Percentiles rank a stretch among this genome's conserved stretches.
These are phyloP conservation scores for Hypoxylon crocopeplum DNA, from an alignment of 495 filamentous ascomycete genomes.

Conservation along the genomic window DNA sequence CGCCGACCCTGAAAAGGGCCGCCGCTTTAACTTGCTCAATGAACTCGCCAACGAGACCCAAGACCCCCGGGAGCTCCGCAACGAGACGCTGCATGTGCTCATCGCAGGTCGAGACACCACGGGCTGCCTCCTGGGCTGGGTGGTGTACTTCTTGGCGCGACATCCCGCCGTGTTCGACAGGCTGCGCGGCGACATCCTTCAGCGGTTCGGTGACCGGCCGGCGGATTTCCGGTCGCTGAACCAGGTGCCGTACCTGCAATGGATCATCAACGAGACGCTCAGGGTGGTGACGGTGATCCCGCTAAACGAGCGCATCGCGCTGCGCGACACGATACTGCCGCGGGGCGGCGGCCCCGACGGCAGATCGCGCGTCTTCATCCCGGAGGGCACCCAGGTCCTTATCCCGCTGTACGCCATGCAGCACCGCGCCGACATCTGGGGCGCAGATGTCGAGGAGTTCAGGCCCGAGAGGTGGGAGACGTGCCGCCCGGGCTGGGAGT, in stretches of 20 bases:
- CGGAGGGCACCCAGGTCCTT: constrained; percentile 44
- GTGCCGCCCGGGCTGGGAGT: constrained; percentile 49
- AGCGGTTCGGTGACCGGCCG: constrained; percentile 41
- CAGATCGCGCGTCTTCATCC: constrained; percentile 31
- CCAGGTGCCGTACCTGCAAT: constrained; percentile 52
- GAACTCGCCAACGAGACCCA: constrained; percentile 66
- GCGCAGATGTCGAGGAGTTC: constrained; percentile 37
- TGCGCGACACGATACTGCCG: constrained; percentile 57
- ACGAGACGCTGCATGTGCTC: constrained; percentile 70
- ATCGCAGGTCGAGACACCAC: constrained; percentile 65
- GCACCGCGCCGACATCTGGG: constrained; percentile 50
- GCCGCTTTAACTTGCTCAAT: constrained; percentile 68
- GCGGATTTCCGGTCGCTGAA: constrained; percentile 47
- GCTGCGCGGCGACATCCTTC: constrained; percentile 58
- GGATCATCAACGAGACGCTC: constrained; percentile 56
- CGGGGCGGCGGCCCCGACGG: constrained; percentile 49
- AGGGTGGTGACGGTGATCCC: constrained; percentile 48
- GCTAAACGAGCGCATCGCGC: constrained; percentile 50
- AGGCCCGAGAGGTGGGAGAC: constrained; percentile 43
- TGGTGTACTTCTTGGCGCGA: constrained; percentile 59
- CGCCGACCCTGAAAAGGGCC: constrained; percentile 12
- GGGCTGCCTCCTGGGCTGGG: constrained; percentile 64
- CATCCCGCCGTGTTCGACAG: constrained; percentile 53
- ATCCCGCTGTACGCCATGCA: constrained; percentile 46
- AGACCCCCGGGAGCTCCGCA: constrained; percentile 64